Conservation (phyloP, 2,329 filamentous ascomycete genomes). For the Fusarium sp. region DNA sequence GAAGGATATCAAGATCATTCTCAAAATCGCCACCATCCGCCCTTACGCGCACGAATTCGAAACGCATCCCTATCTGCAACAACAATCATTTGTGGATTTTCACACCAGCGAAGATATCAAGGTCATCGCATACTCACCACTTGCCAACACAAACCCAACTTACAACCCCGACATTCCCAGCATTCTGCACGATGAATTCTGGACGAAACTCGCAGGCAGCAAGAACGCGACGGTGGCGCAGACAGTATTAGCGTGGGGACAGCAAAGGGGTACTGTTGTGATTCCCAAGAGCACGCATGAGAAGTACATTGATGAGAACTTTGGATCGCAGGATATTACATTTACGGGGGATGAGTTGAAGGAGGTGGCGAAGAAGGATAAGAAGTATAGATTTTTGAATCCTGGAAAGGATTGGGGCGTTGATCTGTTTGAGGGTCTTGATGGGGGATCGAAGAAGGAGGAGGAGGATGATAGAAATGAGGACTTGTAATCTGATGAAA, state of each 20-base stretch:
- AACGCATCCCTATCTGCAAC: constrained; percentile 68
- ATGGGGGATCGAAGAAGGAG: constrained; percentile 44
- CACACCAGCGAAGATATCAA: constrained; percentile 43
- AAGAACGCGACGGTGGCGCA: constrained; percentile 38
- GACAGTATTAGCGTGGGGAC: constrained; percentile 36
- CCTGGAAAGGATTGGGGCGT: constrained; percentile 52
- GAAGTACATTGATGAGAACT: constrained; percentile 34
- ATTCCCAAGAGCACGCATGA: constrained; percentile 34
- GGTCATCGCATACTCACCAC: constrained; percentile 36
- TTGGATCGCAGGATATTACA: constrained; percentile 19
- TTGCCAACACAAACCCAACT: constrained; percentile 36
- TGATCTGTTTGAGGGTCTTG: constrained; percentile 51
- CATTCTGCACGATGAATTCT: constrained; percentile 32
- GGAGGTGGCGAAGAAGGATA: constrained; percentile 41
- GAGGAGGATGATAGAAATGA: constrained; percentile 13
- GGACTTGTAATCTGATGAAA: constrained; percentile 8
- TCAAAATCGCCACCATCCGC: constrained; percentile 45
- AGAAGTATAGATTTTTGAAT: constrained; percentile 50
- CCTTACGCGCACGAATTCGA: constrained; percentile 52
- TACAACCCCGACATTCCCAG: constrained; percentile 33
- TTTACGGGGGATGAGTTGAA: constrained; percentile 45
- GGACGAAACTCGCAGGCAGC: constrained; percentile 17
- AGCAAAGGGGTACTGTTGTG: constrained; percentile 31
- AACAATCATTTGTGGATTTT: constrained; percentile 41
- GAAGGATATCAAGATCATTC: constrained; percentile 56